A percentile compares a stretch with the other conserved stretches of the same genome.
These are phyloP conservation scores for Diaporthe vaccinii DNA, from an alignment of 2,329 filamentous ascomycete genomes.

Conservation along the genomic window DNA sequence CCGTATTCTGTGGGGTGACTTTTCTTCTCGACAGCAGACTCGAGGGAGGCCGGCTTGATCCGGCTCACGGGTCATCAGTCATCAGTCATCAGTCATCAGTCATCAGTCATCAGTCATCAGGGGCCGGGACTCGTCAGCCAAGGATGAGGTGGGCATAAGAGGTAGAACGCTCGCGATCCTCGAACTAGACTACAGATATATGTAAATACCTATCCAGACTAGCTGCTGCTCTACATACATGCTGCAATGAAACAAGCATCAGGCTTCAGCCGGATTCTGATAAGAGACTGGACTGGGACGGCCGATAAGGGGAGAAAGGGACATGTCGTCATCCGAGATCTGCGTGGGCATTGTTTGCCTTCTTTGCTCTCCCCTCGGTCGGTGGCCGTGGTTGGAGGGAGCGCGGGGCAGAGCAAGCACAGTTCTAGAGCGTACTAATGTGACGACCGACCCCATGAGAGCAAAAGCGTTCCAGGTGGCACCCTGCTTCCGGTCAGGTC, in stretches of 20 bases:
- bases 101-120: neutral
- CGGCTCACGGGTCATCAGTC: neutral
- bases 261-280: neutral
- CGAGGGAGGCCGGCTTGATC: neutral
- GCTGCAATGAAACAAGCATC: neutral
- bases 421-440: neutral
- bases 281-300: neutral
- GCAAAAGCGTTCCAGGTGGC: slow-evolving; percentile 25
- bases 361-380: neutral
- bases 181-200: neutral
- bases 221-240: neutral
- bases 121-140: neutral
- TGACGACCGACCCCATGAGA: neutral
- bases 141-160: neutral
- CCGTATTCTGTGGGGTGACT: slow-evolving; percentile 17
- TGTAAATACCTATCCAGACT: neutral
- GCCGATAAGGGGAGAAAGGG: slow-evolving; percentile 28
- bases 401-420: neutral
- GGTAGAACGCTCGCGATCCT: neutral
- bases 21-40: slow-evolving; percentile 10
- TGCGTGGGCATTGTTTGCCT: slow-evolving; percentile 16
- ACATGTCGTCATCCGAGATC: slow-evolving; percentile 24
- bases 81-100: slow-evolving; percentile 4
- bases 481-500: slow-evolving; percentile 17
- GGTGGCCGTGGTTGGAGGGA: neutral